phyloP scores from a whole-genome alignment of 2,329 filamentous ascomycete genomes.

The Fusarium beomiforme region DNA sequence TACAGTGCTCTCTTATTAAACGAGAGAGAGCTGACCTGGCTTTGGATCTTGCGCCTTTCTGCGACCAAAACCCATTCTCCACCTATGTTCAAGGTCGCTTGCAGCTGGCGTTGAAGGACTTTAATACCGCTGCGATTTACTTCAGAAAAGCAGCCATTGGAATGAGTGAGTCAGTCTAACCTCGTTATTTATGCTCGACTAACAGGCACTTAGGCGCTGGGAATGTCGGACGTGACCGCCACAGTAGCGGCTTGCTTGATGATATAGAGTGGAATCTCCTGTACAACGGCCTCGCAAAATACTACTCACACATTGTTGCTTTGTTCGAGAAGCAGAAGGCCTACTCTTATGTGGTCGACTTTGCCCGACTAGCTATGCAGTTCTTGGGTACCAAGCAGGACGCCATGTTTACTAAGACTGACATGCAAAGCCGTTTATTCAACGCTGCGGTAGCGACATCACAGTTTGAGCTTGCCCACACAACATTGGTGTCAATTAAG shows the following conservation, averaged over 20 bases:
- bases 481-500: slow-evolving; percentile 77
- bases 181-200: slow-evolving; percentile 30
- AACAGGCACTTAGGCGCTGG: slow-evolving; percentile 54
- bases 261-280: slow-evolving; percentile 76
- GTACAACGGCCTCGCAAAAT: slow-evolving; percentile 80
- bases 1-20: slow-evolving; percentile 71
- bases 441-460: slow-evolving; percentile 81
- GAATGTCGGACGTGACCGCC: slow-evolving; percentile 59
- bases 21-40: slow-evolving; percentile 69
- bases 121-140: slow-evolving; percentile 74
- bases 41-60: slow-evolving; percentile 65
- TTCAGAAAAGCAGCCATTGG: slow-evolving; percentile 87
- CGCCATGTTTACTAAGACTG: slow-evolving; percentile 62
- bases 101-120: slow-evolving; percentile 77
- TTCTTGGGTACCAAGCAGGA: slow-evolving; percentile 56
- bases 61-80: slow-evolving; percentile 68
- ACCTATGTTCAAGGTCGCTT: slow-evolving; percentile 89
- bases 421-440: slow-evolving; percentile 87
- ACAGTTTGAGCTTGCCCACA: slow-evolving; percentile 85
- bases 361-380: slow-evolving; percentile 79
- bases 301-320: slow-evolving; percentile 85
- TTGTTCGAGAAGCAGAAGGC: slow-evolving; percentile 83
- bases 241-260: slow-evolving; percentile 75
- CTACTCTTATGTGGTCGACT: slow-evolving; percentile 85
- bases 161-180: slow-evolving; percentile 71